Evolutionary conservation across 2,329 filamentous ascomycete species (phyloP).

Genomic region (Aspergillus hiratsukae): DNA sequence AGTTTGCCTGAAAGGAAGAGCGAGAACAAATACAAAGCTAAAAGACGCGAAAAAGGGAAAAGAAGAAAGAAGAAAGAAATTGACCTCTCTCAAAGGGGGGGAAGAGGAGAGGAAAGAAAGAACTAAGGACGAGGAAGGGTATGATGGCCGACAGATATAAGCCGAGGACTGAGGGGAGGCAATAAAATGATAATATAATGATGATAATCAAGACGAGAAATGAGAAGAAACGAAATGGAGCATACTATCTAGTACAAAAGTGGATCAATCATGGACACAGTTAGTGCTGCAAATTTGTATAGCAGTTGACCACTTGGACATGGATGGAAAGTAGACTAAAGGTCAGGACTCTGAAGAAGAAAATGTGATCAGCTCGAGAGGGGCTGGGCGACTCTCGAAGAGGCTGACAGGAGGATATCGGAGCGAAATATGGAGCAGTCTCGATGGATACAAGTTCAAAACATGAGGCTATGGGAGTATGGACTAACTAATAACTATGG

Average conservation of each 20-base stretch:
- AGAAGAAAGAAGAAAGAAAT: constrained; percentile 2
- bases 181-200: neutral
- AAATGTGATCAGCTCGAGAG: neutral
- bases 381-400: neutral
- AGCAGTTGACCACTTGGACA: neutral
- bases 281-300: too few species aligned
- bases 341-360: neutral
- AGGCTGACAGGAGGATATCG: neutral
- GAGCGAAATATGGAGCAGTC: neutral
- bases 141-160: constrained; percentile 4
- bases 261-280: neutral
- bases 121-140: constrained; percentile 7
- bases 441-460: neutral
- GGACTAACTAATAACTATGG: neutral
- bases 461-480: neutral
- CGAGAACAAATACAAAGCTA: constrained; percentile 26
- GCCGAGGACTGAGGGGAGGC: neutral
- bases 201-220: neutral
- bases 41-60: neutral
- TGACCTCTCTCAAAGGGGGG: constrained; percentile 1
- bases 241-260: neutral
- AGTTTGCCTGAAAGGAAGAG: constrained; percentile 18
- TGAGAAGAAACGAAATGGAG: neutral
- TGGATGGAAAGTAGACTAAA: neutral
- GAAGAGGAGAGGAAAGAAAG: constrained; percentile 6